Evolutionary conservation across 257 asterid species (phyloP), one percentile per base, ranked within the genome.

Genomic region (Lavandula angustifolia): DNA sequence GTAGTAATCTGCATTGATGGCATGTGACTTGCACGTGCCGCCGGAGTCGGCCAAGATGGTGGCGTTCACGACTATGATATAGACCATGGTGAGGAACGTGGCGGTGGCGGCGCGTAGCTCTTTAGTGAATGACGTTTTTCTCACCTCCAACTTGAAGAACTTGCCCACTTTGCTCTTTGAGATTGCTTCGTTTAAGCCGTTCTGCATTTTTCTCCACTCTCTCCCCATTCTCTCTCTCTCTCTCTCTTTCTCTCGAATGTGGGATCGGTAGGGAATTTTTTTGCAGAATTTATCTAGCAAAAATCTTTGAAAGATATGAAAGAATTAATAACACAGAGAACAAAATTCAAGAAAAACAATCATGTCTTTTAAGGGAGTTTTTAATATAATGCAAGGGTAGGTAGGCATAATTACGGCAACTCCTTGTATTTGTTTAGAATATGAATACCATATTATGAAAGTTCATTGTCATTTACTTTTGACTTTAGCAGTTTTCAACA

Each of bases 81-180:
- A 85, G 0, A 86, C 96, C 96, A 88, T 88, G 48, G 95, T 88
- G 55, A 88, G 84, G 53, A 88, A 85, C 2, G 95, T 88, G 14
- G 96, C 84, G 0, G 96, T 85, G n/a, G 82, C 94, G 6, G 96
- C 95, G 0, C 87, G 79, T 6, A 84, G 13, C 52, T 88, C 96
- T 32, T 43, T 66, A 3, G 82, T 71, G 46, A 85, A 81, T 41
- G 76, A 54, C 60, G 71, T 83, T 35, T 80, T 84, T 62, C 96
- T 78, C 1, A 75, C 64, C 38, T 84, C 86, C 41, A 88, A 42
- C 75, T 84, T 88, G 85, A 88, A 85, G 74, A 64, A 85, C 41
- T 51, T 78, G 2, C 96, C 96, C 4, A 82, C 38, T 52, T 44
- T 75, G 74, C 87, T 75, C 66, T 80, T 80, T 47, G 86, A 75